Conservation (phyloP, 2,329 filamentous ascomycete genomes). For the Seiridium cupressi region DNA sequence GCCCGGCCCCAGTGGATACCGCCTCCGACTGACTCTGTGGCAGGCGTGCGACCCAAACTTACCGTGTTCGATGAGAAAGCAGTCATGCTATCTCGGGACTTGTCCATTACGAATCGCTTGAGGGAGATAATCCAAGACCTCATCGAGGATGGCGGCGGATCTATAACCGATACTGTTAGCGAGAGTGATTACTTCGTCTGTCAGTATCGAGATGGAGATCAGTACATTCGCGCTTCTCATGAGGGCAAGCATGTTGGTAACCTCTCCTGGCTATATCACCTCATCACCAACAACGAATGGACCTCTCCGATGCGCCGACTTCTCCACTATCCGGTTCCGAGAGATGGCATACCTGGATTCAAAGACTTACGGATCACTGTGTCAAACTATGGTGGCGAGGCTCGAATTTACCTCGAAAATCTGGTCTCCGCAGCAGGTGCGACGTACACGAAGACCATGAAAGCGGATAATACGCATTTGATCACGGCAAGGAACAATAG, state of each 20-base stretch:
- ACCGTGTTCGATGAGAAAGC: slow-evolving; percentile 75
- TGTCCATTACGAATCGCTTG: slow-evolving; percentile 68
- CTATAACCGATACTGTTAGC: slow-evolving; percentile 61
- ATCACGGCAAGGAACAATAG: slow-evolving; percentile 86
- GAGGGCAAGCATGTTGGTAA: slow-evolving; percentile 84
- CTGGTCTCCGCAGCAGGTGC: slow-evolving; percentile 81
- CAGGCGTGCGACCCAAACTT: slow-evolving; percentile 46
- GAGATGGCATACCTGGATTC: slow-evolving; percentile 77
- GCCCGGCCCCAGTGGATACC: slow-evolving; percentile 42
- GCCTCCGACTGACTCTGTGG: slow-evolving; percentile 35
- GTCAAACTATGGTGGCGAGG: slow-evolving; percentile 95
- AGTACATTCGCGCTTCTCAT: slow-evolving; percentile 76
- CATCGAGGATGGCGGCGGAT: slow-evolving; percentile 69
- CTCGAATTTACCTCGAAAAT: slow-evolving; percentile 89
- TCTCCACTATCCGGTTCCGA: slow-evolving; percentile 85
- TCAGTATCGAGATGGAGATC: slow-evolving; percentile 76
- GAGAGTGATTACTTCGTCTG: slow-evolving; percentile 83
- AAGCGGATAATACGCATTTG: slow-evolving; percentile 91
- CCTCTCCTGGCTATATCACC: slow-evolving; percentile 87
- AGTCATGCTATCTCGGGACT: slow-evolving; percentile 75
- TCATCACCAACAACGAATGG: slow-evolving; percentile 88
- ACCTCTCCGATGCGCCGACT: slow-evolving; percentile 79
- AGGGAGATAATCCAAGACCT: slow-evolving; percentile 67
- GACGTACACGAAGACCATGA: slow-evolving; percentile 92
- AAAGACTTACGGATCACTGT: slow-evolving; percentile 75